Evolutionary conservation across 2,329 filamentous ascomycete species (phyloP).

Genomic region (Ophiostoma sp.): DNA sequence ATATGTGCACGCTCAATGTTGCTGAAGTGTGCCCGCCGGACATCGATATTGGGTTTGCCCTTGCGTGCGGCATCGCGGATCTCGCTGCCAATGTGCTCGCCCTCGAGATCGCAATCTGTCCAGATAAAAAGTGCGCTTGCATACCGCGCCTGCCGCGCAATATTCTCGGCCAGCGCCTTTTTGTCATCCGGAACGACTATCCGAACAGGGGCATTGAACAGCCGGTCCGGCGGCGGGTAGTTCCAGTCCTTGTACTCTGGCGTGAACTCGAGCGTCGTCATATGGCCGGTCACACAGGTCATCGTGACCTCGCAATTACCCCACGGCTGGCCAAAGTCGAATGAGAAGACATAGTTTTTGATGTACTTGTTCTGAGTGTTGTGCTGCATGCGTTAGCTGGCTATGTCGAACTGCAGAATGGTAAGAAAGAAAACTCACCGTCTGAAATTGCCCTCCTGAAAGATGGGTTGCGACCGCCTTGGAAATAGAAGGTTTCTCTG

Average conservation of each 20-base stretch:
- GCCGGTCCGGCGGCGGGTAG: conserved; percentile 67
- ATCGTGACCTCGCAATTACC: conserved; percentile 81
- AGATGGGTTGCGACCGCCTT: conserved; percentile 90
- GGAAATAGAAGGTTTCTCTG: conserved; percentile 81
- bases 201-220: conserved; percentile 77
- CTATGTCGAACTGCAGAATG: background rate
- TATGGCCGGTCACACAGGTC: conserved; percentile 87
- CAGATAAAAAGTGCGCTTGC: conserved; percentile 83
- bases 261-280: conserved; percentile 75
- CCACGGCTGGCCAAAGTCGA: conserved; percentile 77
- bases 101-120: conserved; percentile 98
- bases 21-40: conserved; percentile 87
- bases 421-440: conserved; percentile 48
- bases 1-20: conserved; percentile 96
- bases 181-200: conserved; percentile 68
- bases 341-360: conserved; percentile 92
- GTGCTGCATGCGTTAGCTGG: conserved; percentile 48
- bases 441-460: conserved; percentile 66
- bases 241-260: conserved; percentile 71
- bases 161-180: conserved; percentile 75
- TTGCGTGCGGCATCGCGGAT: conserved; percentile 74
- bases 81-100: conserved; percentile 91
- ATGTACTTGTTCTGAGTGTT: conserved; percentile 69
- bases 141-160: conserved; percentile 68
- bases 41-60: conserved; percentile 66